Conservation (phyloP, 805 yeast genomes). For the Brettanomyces custersianus region DNA sequence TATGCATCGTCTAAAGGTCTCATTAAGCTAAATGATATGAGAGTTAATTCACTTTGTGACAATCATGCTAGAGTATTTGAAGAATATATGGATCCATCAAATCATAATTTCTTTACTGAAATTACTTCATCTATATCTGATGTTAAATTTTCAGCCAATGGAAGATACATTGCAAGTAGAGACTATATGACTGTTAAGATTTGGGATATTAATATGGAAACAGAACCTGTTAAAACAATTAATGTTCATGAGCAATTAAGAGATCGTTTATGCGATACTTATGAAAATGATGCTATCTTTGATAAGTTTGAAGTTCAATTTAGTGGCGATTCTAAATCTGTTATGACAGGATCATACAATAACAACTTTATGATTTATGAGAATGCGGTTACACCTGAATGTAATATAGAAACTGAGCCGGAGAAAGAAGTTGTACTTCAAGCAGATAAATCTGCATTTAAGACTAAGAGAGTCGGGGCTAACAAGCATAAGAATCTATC, state of each 20-base stretch:
- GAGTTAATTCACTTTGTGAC: slow-evolving; percentile 91
- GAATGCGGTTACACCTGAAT: slow-evolving; percentile 40
- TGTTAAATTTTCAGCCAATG: slow-evolving; percentile 85
- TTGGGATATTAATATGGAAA: slow-evolving; percentile 98
- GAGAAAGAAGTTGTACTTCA: slow-evolving; percentile 73
- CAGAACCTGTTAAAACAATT: slow-evolving; percentile 86
- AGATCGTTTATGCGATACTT: slow-evolving; percentile 90
- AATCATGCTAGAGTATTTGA: slow-evolving; percentile 79
- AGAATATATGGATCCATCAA: slow-evolving; percentile 85
- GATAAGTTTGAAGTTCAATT: slow-evolving; percentile 97
- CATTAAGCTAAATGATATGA: slow-evolving; percentile 92
- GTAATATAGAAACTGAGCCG: slow-evolving; percentile 15
- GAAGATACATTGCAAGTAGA: slow-evolving; percentile 90
- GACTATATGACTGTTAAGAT: slow-evolving; percentile 96
- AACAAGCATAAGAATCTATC: slow-evolving; percentile 27
- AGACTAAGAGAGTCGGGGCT: slow-evolving; percentile 57
- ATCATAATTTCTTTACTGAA: slow-evolving; percentile 94
- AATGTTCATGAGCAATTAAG: slow-evolving; percentile 93
- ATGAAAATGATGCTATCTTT: slow-evolving; percentile 96
- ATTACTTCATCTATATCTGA: slow-evolving; percentile 92
- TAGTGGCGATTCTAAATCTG: slow-evolving; percentile 82
- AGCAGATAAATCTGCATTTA: slow-evolving; percentile 97
- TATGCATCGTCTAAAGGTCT: slow-evolving; percentile 94
- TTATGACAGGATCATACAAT: slow-evolving; percentile 96
- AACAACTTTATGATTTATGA: slow-evolving; percentile 97